Percentiles rank a stretch among this genome's conserved stretches.
These are phyloP conservation scores for Boletellus emodensis DNA, from an alignment of 768 basidiomycete genomes.

Conservation along the genomic window DNA sequence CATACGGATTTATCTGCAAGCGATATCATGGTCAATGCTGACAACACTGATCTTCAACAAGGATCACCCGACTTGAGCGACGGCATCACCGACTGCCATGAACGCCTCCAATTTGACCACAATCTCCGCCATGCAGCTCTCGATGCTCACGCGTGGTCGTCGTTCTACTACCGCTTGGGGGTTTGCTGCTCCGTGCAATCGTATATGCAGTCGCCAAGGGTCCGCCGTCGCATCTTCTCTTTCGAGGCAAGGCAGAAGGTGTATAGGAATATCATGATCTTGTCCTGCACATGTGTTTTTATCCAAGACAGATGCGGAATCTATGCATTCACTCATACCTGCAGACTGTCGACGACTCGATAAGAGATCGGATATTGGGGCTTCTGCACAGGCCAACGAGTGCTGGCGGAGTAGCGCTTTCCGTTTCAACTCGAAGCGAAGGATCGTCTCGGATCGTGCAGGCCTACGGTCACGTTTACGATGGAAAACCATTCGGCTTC, in stretches of 20 bases:
- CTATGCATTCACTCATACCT: constrained; percentile 1
- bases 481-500: background rate
- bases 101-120: constrained; percentile 25
- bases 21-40: background rate
- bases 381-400: constrained; percentile 14
- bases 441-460: constrained; percentile 11
- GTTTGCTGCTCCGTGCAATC: constrained; percentile 10
- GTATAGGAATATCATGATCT: constrained; percentile 13
- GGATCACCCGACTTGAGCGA: constrained; percentile 16
- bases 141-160: constrained; percentile 3
- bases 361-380: constrained; percentile 18
- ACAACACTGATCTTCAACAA: background rate
- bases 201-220: constrained; percentile 22
- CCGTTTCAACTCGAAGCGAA: constrained; percentile 26
- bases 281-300: constrained; percentile 2
- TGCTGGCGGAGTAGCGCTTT: constrained; percentile 13
- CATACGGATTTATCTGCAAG: constrained; percentile 24
- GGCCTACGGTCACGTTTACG: background rate
- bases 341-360: background rate
- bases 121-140: constrained; percentile 19
- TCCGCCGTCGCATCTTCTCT: background rate
- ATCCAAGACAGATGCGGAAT: background rate
- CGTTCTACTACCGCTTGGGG: background rate
- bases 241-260: constrained; percentile 11
- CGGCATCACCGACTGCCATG: constrained; percentile 19